These are phyloP conservation scores for Suhomyces sp. DNA, from an alignment of 805 yeast genomes.

Conservation along the genomic window DNA sequence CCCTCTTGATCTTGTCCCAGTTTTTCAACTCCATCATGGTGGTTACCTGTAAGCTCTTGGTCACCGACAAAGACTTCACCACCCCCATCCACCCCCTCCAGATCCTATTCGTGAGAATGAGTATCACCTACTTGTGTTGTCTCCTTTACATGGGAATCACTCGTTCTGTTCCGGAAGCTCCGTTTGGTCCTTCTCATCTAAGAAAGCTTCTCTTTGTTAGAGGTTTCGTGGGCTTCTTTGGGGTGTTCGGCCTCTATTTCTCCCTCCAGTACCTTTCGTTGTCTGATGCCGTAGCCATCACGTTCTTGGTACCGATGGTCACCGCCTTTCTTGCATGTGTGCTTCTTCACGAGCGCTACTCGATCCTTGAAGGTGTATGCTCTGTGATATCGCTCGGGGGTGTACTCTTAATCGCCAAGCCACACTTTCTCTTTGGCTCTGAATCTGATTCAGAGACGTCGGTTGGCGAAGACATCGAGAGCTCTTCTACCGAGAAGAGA, in stretches of 20 bases:
- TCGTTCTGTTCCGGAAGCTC: slow-evolving; percentile 53
- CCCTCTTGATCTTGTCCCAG: slow-evolving; percentile 60
- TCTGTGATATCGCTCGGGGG: slow-evolving; percentile 69
- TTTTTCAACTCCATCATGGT: slow-evolving; percentile 78
- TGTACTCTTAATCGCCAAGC: slow-evolving; percentile 79
- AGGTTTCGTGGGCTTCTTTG: slow-evolving; percentile 69
- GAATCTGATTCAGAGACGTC: slow-evolving; percentile 30
- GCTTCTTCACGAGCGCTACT: slow-evolving; percentile 63
- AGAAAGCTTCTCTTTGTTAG: slow-evolving; percentile 56
- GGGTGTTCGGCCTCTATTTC: slow-evolving; percentile 77
- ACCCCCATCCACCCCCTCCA: slow-evolving; percentile 74
- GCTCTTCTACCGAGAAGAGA: slow-evolving; percentile 53
- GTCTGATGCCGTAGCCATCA: slow-evolving; percentile 78
- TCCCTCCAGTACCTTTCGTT: slow-evolving; percentile 71
- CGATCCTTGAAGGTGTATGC: slow-evolving; percentile 65
- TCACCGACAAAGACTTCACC: slow-evolving; percentile 58
- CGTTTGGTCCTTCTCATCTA: slow-evolving; percentile 65
- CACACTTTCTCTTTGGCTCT: slow-evolving; percentile 63
- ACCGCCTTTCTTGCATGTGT: slow-evolving; percentile 74
- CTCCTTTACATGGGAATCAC: slow-evolving; percentile 52
- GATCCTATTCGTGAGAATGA: slow-evolving; percentile 75
- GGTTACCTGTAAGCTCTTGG: slow-evolving; percentile 70
- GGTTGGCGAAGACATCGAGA: slow-evolving; percentile 44
- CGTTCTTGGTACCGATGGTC: slow-evolving; percentile 74
- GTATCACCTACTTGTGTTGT: slow-evolving; percentile 63